Percentiles rank a stretch among this genome's conserved stretches.
phyloP scores from a whole-genome alignment of 2,329 filamentous ascomycete species.

The Fusarium falciforme region DNA sequence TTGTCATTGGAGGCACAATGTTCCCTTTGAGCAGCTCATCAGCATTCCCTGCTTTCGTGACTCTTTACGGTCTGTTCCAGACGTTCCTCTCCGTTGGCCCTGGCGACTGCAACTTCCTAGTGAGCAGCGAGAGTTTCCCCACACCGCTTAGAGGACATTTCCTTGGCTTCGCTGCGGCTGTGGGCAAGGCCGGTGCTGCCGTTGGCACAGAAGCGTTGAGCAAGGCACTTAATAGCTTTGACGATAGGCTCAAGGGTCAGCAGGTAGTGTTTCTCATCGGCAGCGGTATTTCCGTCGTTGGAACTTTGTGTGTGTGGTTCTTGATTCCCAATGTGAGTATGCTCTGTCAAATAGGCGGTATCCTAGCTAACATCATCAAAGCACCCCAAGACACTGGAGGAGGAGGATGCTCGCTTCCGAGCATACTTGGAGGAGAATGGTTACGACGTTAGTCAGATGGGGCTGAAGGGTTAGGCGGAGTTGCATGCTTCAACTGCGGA shows the following conservation, averaged over 20 bases:
- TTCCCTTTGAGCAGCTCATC: slow-evolving; percentile 56
- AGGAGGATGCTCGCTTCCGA: not conserved
- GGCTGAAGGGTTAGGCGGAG: not conserved
- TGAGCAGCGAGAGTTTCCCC: slow-evolving; percentile 63
- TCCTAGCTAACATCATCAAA: not conserved
- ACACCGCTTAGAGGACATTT: slow-evolving; percentile 64
- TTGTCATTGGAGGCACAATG: slow-evolving; percentile 60
- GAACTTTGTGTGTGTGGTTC: slow-evolving; percentile 8
- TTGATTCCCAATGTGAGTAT: slow-evolving; percentile 1
- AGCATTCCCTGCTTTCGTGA: slow-evolving; percentile 52
- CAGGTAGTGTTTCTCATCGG: slow-evolving; percentile 6
- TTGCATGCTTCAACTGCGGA: not conserved
- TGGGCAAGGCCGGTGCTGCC: slow-evolving; percentile 64
- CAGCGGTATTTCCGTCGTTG: slow-evolving; percentile 1
- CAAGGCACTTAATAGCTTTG: not conserved
- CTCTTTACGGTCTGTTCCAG: not conserved
- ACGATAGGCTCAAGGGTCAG: not conserved
- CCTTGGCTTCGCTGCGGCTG: slow-evolving; percentile 62
- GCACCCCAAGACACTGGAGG: not conserved
- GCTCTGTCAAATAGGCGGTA: not conserved
- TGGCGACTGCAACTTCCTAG: slow-evolving; percentile 55
- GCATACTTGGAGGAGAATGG: not conserved
- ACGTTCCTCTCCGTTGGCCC: slow-evolving; percentile 29
- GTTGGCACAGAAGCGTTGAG: slow-evolving; percentile 62
- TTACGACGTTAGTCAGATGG: not conserved